These are phyloP conservation scores for Amphibolis antarctica DNA, from an alignment of 106 monocot genomes.

Conservation along the genomic window DNA sequence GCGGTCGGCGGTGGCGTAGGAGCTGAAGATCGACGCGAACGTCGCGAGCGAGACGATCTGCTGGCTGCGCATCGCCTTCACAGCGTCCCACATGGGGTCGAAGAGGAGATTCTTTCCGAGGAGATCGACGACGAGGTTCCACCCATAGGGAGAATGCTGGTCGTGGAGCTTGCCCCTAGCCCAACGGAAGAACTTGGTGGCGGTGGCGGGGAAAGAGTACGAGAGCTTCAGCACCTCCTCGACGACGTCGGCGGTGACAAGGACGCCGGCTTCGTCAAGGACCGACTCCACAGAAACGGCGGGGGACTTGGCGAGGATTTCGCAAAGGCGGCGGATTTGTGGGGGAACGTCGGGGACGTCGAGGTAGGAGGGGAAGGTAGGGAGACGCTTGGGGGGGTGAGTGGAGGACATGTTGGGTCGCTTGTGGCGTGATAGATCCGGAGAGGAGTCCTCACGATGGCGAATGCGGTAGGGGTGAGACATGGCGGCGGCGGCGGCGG, in stretches of 20 bases:
- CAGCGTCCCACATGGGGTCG: slow-evolving; percentile 59
- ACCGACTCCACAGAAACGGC: slow-evolving; percentile 8
- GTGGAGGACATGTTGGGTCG: background rate
- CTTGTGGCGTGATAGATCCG: background rate
- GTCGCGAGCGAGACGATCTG: slow-evolving; percentile 63
- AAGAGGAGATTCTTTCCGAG: slow-evolving; percentile 75
- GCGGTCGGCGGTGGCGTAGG: slow-evolving; percentile 28
- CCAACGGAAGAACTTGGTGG: slow-evolving; percentile 60
- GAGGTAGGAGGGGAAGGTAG: slow-evolving; percentile 31
- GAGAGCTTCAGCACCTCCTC: slow-evolving; percentile 65
- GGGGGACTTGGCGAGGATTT: slow-evolving; percentile 28
- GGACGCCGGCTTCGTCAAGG: slow-evolving; percentile 21
- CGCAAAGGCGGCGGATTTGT: slow-evolving; percentile 31
- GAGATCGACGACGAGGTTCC: slow-evolving; percentile 80
- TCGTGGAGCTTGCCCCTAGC: slow-evolving; percentile 17
- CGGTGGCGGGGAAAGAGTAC: slow-evolving; percentile 48
- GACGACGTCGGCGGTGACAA: slow-evolving; percentile 31
- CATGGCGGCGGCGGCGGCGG: too few species aligned
- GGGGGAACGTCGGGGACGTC: slow-evolving; percentile 29
- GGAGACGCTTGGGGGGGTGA: background rate
- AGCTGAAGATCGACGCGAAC: slow-evolving; percentile 72
- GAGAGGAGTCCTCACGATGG: background rate
- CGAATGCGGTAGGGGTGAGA: background rate
- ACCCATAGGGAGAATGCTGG: slow-evolving; percentile 56
- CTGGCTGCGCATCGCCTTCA: slow-evolving; percentile 33